Evolutionary conservation across 2,329 filamentous ascomycete species (phyloP).

Genomic region (Neocucurbitaria cava): DNA sequence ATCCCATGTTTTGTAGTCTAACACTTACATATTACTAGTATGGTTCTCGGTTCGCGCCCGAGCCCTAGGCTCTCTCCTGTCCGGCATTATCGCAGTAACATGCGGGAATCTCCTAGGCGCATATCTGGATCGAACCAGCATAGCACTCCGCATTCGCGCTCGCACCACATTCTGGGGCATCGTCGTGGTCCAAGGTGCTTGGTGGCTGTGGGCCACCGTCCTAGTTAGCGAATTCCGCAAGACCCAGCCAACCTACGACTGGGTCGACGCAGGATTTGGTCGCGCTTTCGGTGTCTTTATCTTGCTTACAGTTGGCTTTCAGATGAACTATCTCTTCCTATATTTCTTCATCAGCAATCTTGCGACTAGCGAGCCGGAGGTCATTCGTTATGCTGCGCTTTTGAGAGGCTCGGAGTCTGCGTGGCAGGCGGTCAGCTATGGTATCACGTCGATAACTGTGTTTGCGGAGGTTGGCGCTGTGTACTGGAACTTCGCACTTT

Average conservation of each 20-base stretch:
- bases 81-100: constrained; percentile 70
- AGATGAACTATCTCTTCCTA: constrained; percentile 76
- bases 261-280: constrained; percentile 69
- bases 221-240: constrained; percentile 66
- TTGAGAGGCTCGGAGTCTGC: constrained; percentile 75
- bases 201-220: constrained; percentile 76
- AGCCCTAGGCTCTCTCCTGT: constrained; percentile 74
- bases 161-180: constrained; percentile 63
- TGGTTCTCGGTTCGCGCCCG: constrained; percentile 76
- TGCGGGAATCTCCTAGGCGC: constrained; percentile 71
- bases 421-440: constrained; percentile 76
- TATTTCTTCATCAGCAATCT: constrained; percentile 76
- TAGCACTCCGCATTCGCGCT: constrained; percentile 63
- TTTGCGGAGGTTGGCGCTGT: constrained; percentile 71
- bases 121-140: constrained; percentile 66
- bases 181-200: constrained; percentile 67
- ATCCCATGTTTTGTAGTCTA: background rate
- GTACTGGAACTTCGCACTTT: constrained; percentile 75
- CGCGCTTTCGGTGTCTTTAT: constrained; percentile 71
- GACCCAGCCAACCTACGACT: constrained; percentile 69
- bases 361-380: constrained; percentile 66
- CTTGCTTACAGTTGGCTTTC: constrained; percentile 71
- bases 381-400: constrained; percentile 72
- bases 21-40: constrained; percentile 39
- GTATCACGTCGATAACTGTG: constrained; percentile 65